A percentile compares a stretch with the other conserved stretches of the same genome.
These are phyloP conservation scores for Ichthyophthirius multifiliis DNA, from an alignment of 169 alveolate species.

Conservation along the genomic window DNA sequence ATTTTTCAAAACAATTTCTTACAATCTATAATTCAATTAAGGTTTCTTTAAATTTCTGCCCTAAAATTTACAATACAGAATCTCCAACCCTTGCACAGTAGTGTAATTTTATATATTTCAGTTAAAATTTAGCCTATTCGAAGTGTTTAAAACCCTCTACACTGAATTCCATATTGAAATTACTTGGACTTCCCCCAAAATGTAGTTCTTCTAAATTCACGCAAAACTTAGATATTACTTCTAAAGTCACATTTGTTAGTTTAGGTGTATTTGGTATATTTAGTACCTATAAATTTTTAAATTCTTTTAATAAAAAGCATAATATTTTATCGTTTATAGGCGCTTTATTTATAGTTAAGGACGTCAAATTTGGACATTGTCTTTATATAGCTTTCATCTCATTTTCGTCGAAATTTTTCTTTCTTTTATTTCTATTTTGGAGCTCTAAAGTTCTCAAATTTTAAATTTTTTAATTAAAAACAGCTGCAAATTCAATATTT, in stretches of 20 bases:
- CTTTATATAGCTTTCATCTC: constrained; percentile 22
- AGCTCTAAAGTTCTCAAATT: constrained; percentile 17
- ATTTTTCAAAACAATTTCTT: constrained; percentile 61
- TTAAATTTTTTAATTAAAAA: not conserved
- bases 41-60: constrained; percentile 18
- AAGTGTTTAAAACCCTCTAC: constrained; percentile 51
- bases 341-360: not conserved
- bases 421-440: constrained; percentile 20
- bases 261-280: constrained; percentile 21
- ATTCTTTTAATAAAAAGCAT: not conserved
- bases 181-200: constrained; percentile 62
- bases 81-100: constrained; percentile 65
- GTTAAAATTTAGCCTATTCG: constrained; percentile 8
- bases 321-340: not conserved
- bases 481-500: constrained; percentile 27
- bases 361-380: not conserved
- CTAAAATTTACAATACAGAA: constrained; percentile 40
- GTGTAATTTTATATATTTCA: constrained; percentile 36
- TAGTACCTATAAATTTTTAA: not conserved
- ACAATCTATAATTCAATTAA: constrained; percentile 44
- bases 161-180: constrained; percentile 45
- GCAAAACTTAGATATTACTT: constrained; percentile 33
- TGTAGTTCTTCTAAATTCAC: constrained; percentile 27
- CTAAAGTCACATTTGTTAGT: constrained; percentile 47
- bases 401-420: constrained; percentile 32